Evolutionary conservation across 1,139 yeast species (phyloP), one percentile per base, ranked within the genome.

Genomic region (Meyerozyma sp.): DNA sequence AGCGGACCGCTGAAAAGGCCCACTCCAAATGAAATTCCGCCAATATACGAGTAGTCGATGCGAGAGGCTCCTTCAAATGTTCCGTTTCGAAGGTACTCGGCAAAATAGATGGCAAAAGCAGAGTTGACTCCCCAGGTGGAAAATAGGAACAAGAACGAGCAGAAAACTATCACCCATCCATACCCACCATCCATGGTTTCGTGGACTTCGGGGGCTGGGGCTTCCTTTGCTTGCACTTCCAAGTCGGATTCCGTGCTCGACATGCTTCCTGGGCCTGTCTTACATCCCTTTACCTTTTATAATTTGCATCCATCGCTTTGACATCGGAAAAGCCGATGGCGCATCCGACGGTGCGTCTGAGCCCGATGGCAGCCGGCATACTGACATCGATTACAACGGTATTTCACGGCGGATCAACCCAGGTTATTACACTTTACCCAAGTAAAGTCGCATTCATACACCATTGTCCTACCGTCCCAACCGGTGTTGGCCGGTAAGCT

Each of bases 401-500:
- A n/a, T n/a, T n/a, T n/a, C n/a, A n/a, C n/a, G n/a, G n/a, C n/a
- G n/a, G n/a, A n/a, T n/a, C n/a, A n/a, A n/a, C n/a, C n/a, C n/a
- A 16, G 18, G 18, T 3, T 16, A 16, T 16, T 3, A 16, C 18
- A 16, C 18, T 16, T 16, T 16, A 16, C 18, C 29, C 4, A 10
- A 49, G 46, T 49, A 38, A 46, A 57, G 64, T 53, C 50, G 60
- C 63, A 51, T 59, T 59, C 62, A 59, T 36, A 43, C 32, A 46
- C 29, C 29, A 50, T 54, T 59, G 54, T 59, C 62, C 58, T 48
- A 46, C 61, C 62, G 49, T 56, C 53, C 54, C 57, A 57, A 59
- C 61, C 50, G 61, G 57, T 56, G 60, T 55, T 59, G 61, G 60
- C 62, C 49, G 54, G 50, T 53, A 50, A 40, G 47, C 47, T 52